Evolutionary conservation across 2,329 filamentous ascomycete genomes (phyloP), one percentile per base, ranked within the genome.

Genomic region (Emmonsiellopsis sp.): DNA sequence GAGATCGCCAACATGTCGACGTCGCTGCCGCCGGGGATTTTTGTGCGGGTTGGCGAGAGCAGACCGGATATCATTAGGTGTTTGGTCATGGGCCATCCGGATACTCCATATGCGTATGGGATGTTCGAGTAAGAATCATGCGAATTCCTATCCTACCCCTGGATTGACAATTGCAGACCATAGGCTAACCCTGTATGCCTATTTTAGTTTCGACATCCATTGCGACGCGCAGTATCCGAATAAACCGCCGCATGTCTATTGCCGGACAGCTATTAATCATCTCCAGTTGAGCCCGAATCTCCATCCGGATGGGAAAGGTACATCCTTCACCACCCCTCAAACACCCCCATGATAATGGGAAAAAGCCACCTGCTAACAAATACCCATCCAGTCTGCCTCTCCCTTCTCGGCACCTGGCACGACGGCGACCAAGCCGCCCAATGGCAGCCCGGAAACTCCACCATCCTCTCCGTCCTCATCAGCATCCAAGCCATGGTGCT

Each of bases 401-500:
- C 74, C 1, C 66, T 80, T 10, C 67, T 79, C 0, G 73, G 72
- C 0, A 78, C 75, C 2, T 77, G 78, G 77, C 49, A 21, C 21
- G 11, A 58, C 17, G 77, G 77, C 8, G 58, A 70, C 56, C 58
- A 65, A 27, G 63, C 64, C 14, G 67, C 72, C 56, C 57, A 63
- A 8, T 78, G 80, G 79, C 63, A 70, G 10, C 66, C 71, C 2
- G 60, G 63, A 8, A 65, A 69, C 37, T 80, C 77, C 5, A 80
- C 77, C 3, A 63, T 80, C 2, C 65, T 79, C 3, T 77, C 79
- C 56, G 64, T 80, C 5, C 66, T 79, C 9, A 71, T 82, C n/a
- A 79, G 75, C 32, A 77, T 82, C 50, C 80, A 82, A 59, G 71
- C 72, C 33, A 80, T 82, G 78, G 74, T 82, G 17, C 71, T 83